Base-by-base conservation (phyloP, 1,284 basidiomycete species). In the Irpex sp. region DNA sequence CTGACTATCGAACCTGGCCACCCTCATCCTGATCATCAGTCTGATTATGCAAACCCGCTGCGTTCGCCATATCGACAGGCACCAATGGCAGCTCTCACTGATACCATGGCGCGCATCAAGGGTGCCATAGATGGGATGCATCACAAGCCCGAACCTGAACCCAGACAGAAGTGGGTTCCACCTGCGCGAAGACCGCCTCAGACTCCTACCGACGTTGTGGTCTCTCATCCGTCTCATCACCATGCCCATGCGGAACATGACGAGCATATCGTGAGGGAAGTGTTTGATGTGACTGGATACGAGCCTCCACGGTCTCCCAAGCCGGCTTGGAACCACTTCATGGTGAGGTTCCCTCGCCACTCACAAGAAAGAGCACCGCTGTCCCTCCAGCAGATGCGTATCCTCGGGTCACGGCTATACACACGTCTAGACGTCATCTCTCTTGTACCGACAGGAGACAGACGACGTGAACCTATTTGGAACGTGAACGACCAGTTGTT, bases 91-190 rank as follows among this genome's bases (percentile, higher is more conserved):
- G 82, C 90, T 13, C 77, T 96, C 68, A 90, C 95, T 70, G 90
- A 94, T 70, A 87, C 88, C 60, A 90, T 97, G 83, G 93, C 91
- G 5, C 85, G 94, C 35, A 94, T 97, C 70, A 94, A 92, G 71
- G 93, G 92, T 21, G 94, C 89, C 3, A 77, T 97, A 70, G 83
- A 87, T 71, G 83, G 83, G 46, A 90, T 92, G 83, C 86, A 43
- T 43, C 9, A 90, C 60, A 76, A 80, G 17, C 74, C 60, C 58
- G 47, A 69, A 37, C 67, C 67, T 57, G 47, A 69, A 37, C 67
- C 67, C 19, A 61, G 54, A 33, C 63, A 69, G 58, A 80, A 76
- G 63, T 83, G 87, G 87, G 69, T 86, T 6, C 84, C 87, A 49
- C 87, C 88, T 50, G 82, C 87, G 35, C 73, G 84, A 51, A 77